phyloP scores from a whole-genome alignment of 805 yeast species.

The Nakazawaea laoshanensis region DNA sequence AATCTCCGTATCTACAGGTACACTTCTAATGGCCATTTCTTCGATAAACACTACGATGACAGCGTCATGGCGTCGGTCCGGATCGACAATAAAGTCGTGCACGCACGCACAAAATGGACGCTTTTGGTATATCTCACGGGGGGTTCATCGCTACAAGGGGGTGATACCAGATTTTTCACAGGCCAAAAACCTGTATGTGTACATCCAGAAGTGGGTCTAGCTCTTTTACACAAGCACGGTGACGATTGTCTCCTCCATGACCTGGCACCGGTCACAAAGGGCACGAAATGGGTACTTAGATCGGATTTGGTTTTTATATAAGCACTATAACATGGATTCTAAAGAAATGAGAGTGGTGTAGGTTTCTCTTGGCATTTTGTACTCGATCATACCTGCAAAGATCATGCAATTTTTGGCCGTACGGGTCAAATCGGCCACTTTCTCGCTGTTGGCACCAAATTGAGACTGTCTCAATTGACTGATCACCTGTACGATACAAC shows the following conservation, averaged over 20 bases:
- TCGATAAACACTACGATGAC: conserved; percentile 56
- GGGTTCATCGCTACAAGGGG: conserved; percentile 47
- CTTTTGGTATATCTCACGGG: conserved; percentile 49
- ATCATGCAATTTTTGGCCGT: conserved; percentile 85
- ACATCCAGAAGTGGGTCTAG: conserved; percentile 46
- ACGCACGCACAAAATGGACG: conserved; percentile 50
- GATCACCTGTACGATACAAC: conserved; percentile 55
- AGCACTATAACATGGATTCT: conserved; percentile 34
- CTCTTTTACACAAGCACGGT: conserved; percentile 57
- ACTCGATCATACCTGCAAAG: conserved; percentile 91
- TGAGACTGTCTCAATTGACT: conserved; percentile 32
- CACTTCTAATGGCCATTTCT: conserved; percentile 33
- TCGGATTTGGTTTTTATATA: conserved; percentile 14
- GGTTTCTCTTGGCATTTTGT: conserved; percentile 83
- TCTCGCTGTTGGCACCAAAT: conserved; percentile 34
- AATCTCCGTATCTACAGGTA: conserved; percentile 50
- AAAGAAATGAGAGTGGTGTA: conserved; percentile 61
- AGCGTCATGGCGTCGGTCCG: conserved; percentile 28
- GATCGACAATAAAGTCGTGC: conserved; percentile 8
- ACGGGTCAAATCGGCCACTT: conserved; percentile 43
- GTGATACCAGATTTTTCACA: conserved; percentile 46
- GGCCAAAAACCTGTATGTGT: conserved; percentile 20
- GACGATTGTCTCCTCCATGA: conserved; percentile 57
- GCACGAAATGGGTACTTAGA: conserved; percentile 56
- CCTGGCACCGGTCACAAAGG: conserved; percentile 40